Evolutionary conservation across 1,139 yeast species (phyloP), one percentile per base, ranked within the genome.

Genomic region (Geotrichum candidum): DNA sequence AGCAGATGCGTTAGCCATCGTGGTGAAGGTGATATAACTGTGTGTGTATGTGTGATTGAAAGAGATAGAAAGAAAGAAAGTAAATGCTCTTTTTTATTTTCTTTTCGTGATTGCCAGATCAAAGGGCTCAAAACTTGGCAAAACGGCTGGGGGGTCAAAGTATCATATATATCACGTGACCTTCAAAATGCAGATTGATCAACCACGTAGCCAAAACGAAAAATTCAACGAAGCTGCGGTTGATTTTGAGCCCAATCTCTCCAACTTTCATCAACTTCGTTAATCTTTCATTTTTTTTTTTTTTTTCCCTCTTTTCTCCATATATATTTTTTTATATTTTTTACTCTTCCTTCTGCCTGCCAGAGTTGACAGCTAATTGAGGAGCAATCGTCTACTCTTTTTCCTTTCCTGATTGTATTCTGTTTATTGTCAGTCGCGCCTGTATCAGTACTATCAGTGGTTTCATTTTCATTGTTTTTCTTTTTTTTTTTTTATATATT

Each of bases 1-100:
- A 45, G 83, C 83, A 5, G 87, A 78, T 56, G 85, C 83, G 60
- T 85, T 84, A 0, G 88, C 88, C 88, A 84, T 84, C 53, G 13
- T 54, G 27, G 27, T 25, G 27, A 4, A 3, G 27, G 27, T 25
- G 27, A 4, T n/a, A n/a, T 41, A 15, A 27, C 5, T 23, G 31
- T 2, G 54, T 18, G 13, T 51, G 18, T 51, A 38, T 25, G 4
- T 22, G 29, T 51, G 23, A n/a, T 5, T 11, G 55, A 51, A 51
- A 10, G n/a, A 22, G 9, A 52, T n/a, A 18, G 50, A 52, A 52
- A 22, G 22, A 27, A 33, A 31, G 13, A 18, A 29, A 52, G 15
- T 10, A 10, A 23, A 51, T 3, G 54, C n/a, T 4, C 27, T 1
- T 25, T 25, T 22, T 13, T 11, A 18, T 4, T 18, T 25, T 50